Evolutionary conservation across 2,329 filamentous ascomycete species (phyloP).

Genomic region (Paraphoma chrysanthemicola): DNA sequence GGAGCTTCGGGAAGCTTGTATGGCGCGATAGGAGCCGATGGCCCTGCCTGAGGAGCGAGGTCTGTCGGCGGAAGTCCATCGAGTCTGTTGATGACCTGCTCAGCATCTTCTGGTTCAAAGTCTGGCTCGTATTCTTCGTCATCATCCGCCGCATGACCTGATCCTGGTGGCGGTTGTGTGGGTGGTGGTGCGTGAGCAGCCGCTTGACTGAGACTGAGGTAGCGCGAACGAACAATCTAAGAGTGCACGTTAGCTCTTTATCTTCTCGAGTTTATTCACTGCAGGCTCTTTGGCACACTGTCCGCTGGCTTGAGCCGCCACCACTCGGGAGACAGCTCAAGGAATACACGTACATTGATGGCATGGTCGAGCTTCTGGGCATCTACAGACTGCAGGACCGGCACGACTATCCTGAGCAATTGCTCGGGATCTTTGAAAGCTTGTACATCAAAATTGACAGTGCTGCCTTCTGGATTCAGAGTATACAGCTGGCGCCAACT

Average conservation of each 20-base stretch:
- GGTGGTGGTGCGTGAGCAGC: conserved; percentile 20
- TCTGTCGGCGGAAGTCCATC: conserved; percentile 71
- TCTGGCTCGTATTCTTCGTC: conserved; percentile 95
- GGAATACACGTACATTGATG: conserved; percentile 65
- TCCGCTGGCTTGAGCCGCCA: too few relatives aligned
- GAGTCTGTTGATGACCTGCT: conserved; percentile 79
- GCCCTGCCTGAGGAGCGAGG: conserved; percentile 51
- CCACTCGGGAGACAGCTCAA: too few relatives aligned
- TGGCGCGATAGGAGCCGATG: conserved; percentile 62
- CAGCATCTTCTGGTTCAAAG: conserved; percentile 77
- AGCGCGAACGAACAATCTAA: conserved; percentile 51
- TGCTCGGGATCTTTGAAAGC: conserved; percentile 74
- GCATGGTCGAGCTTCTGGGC: conserved; percentile 73
- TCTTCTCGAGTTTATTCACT: too few relatives aligned
- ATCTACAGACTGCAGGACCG: conserved; percentile 76
- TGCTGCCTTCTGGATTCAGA: conserved; percentile 75
- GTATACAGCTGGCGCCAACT: conserved; percentile 87
- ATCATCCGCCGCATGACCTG: conserved; percentile 64
- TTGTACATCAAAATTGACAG: conserved; percentile 83
- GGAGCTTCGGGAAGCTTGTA: conserved; percentile 83
- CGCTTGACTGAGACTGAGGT: conserved; percentile 52
- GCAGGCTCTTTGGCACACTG: too few relatives aligned
- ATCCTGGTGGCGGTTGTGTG: conserved; percentile 18
- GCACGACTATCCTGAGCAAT: conserved; percentile 81
- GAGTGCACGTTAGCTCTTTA: conserved; percentile 21